phyloP scores from a whole-genome alignment of 179 eudicot species.

The Heliamphora ciliata region DNA sequence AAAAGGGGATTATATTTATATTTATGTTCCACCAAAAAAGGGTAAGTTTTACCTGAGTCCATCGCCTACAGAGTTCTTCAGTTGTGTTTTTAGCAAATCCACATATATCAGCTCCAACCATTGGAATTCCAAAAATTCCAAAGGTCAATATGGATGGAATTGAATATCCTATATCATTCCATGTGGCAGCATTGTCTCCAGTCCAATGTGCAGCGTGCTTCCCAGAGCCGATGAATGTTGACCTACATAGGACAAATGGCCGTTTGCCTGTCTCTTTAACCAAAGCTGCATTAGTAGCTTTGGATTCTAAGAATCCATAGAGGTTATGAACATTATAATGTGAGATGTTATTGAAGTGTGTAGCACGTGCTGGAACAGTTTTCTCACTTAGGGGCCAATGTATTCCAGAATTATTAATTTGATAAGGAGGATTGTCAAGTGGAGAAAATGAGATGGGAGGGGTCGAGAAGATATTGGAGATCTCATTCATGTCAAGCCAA shows the following conservation, averaged over 20 bases:
- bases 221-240: conserved; percentile 80
- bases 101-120: conserved; percentile 92
- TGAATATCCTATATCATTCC: conserved; percentile 61
- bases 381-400: conserved; percentile 31
- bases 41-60: conserved; percentile 58
- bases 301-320: conserved; percentile 62
- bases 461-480: conserved; percentile 41
- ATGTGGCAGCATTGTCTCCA: conserved; percentile 73
- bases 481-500: conserved; percentile 73
- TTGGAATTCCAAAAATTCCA: conserved; percentile 73
- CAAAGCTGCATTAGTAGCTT: conserved; percentile 53
- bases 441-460: conserved; percentile 37
- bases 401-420: conserved; percentile 54
- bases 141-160: conserved; percentile 58
- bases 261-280: conserved; percentile 41
- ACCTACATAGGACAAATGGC: conserved; percentile 60
- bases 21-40: too few species aligned
- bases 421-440: conserved; percentile 70
- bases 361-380: conserved; percentile 59
- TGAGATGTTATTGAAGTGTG: conserved; percentile 44
- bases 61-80: conserved; percentile 80
- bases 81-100: conserved; percentile 53
- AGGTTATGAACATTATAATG: conserved; percentile 69
- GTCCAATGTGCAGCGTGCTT: conserved; percentile 91
- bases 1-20: too few species aligned